These are phyloP conservation scores for Fragilariopsis cylindrus DNA, from an alignment of 108 stramenopile genomes.

Conservation along the genomic window DNA sequence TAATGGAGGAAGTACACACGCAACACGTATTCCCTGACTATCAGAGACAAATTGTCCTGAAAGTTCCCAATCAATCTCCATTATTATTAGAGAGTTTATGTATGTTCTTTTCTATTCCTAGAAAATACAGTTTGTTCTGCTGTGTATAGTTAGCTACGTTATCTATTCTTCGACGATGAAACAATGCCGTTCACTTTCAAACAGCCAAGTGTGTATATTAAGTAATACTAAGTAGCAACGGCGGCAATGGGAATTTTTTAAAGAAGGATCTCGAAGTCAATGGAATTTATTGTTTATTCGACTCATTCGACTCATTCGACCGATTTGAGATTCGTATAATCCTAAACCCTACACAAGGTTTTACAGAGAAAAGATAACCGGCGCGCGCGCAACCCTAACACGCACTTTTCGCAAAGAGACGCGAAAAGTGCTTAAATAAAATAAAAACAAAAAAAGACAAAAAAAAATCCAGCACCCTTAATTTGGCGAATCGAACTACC, in stretches of 20 bases:
- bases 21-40: constrained; percentile 49
- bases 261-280: background rate
- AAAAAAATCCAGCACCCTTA: too few species aligned
- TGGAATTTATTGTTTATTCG: background rate
- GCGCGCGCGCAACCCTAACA: too few species aligned
- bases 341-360: too few species aligned
- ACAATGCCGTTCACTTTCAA: too few species aligned
- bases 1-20: constrained; percentile 24
- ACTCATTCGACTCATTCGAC: too few species aligned
- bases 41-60: constrained; percentile 51
- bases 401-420: too few species aligned
- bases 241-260: background rate
- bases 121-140: background rate
- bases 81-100: constrained; percentile 3
- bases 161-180: too few species aligned
- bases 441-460: too few species aligned
- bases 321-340: background rate
- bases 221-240: background rate
- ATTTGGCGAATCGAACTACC: too few species aligned
- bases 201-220: background rate
- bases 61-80: constrained; percentile 64
- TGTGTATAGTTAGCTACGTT: background rate
- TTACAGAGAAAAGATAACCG: too few species aligned
- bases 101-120: background rate
- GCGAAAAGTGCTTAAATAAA: too few species aligned